phyloP scores from a whole-genome alignment of 2,329 filamentous ascomycete species.

The Lachnellula occidentalis region DNA sequence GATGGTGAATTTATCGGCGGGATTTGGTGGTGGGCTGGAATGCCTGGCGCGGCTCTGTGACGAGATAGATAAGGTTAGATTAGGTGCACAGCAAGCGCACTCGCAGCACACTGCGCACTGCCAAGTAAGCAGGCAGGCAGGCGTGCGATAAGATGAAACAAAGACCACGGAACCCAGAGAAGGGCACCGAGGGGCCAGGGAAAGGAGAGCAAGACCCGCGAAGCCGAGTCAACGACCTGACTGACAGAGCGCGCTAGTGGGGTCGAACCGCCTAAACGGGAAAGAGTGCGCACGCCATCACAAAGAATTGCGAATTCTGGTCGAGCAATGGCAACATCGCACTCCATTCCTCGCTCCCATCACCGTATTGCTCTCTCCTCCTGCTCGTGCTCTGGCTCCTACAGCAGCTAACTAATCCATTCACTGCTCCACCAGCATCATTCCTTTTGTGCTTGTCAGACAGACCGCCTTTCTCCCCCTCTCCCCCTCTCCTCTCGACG shows the following conservation, averaged over 20 bases:
- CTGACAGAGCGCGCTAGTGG: background rate
- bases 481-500: background rate
- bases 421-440: background rate
- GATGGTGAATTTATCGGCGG: background rate
- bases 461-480: background rate
- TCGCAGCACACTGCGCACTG: too few relatives aligned
- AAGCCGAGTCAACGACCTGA: background rate
- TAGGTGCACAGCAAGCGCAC: background rate
- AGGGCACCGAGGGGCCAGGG: background rate
- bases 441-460: background rate
- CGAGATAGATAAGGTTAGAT: background rate
- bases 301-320: background rate
- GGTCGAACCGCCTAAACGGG: background rate
- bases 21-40: background rate
- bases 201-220: background rate
- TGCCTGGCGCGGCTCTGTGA: slow-evolving; percentile 7
- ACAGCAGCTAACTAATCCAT: background rate
- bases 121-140: background rate
- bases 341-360: background rate
- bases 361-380: background rate
- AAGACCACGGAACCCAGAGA: background rate
- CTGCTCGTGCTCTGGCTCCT: background rate
- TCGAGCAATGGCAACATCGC: slow-evolving; percentile 1
- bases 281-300: background rate
- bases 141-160: background rate